A percentile compares a stretch with the other conserved stretches of the same genome.
These are phyloP conservation scores for Globisporangium orthogonon DNA, from an alignment of 352 stramenopile genomes.

Conservation along the genomic window DNA sequence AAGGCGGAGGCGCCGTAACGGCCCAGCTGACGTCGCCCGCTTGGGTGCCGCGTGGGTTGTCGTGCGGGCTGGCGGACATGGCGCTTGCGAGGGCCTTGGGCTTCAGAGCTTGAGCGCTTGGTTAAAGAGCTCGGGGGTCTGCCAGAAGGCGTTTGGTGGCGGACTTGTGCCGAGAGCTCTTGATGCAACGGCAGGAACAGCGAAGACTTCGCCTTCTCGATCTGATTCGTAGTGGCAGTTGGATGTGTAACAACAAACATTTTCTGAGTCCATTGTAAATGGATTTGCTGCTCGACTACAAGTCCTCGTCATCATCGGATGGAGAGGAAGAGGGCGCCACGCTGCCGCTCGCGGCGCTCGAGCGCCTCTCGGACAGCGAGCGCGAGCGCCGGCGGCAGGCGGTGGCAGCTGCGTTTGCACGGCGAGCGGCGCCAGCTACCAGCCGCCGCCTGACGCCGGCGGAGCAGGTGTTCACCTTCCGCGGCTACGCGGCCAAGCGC, in stretches of 20 bases:
- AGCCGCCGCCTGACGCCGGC: conserved; percentile 10
- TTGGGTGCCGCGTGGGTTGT: conserved; percentile 12
- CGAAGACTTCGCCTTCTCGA: too few species aligned
- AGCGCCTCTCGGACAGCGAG: background rate
- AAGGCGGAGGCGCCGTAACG: conserved; percentile 25
- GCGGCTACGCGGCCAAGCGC: conserved; percentile 24
- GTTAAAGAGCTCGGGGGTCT: too few species aligned
- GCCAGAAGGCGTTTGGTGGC: too few species aligned
- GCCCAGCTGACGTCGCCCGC: conserved; percentile 66
- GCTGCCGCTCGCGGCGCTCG: background rate
- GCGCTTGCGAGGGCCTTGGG: background rate
- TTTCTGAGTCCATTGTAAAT: conserved; percentile 2
- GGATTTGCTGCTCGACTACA: conserved; percentile 12
- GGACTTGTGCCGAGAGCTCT: too few species aligned
- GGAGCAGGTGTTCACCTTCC: conserved; percentile 23
- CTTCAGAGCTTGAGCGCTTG: background rate
- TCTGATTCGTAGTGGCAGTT: too few species aligned
- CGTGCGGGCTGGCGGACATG: background rate
- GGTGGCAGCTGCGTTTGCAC: background rate
- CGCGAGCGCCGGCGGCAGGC: conserved; percentile 2
- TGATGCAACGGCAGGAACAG: too few species aligned
- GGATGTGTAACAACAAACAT: background rate
- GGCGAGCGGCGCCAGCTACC: background rate
- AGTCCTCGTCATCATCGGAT: background rate
- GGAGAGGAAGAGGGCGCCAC: background rate